Base-by-base conservation (phyloP, 108 stramenopile genomes). In the Nitzschia sp. region DNA sequence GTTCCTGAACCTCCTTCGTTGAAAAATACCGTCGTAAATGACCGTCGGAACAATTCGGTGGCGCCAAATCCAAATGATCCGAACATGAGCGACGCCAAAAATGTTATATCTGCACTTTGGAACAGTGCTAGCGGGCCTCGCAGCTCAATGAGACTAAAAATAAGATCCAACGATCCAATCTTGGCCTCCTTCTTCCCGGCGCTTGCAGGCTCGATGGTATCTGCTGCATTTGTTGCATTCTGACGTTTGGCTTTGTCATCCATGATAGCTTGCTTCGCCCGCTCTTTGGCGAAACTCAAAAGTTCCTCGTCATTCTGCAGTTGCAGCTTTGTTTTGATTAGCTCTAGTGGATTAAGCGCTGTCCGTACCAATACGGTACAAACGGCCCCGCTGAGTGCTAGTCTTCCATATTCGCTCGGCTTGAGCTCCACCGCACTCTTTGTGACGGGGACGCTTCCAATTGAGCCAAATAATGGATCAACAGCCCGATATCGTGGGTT, bases 51-150 rank as follows among this genome's bases (percentile, higher is more conserved):
- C 11, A 95, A 67, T 60, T 95, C 94, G 21, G 94, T 95, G 3
- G 94, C 94, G 1, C 94, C 94, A 74, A 95, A 95, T 27, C 94
- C 94, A 45, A 95, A 85, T 0, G 92, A 79, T 5, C 94, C 94
- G 74, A 93, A 95, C 5, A 93, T 85, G 23, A 91, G 64, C 18
- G 88, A 90, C 29, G 94, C 85, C 2, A 95, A 66, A 54, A 95
- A 91, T 2, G 94, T 95, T n/a, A 95, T 88, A 71, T 95, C 94
- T 9, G 91, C 85, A 59, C 89, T 90, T 70, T 95, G 94, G 73
- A 92, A 92, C 5, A 93, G 64, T 11, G 94, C 74, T 5, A 66
- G 33, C 9, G 80, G 82, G 2, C 94, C 94, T 18, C 91, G 71
- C 25, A 91, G 66, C 46, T 85, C 73, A 15, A 88, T 57, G 46